These are phyloP conservation scores for Rhodotorula taiwanensis DNA, from an alignment of 768 basidiomycete species.

Conservation along the genomic window DNA sequence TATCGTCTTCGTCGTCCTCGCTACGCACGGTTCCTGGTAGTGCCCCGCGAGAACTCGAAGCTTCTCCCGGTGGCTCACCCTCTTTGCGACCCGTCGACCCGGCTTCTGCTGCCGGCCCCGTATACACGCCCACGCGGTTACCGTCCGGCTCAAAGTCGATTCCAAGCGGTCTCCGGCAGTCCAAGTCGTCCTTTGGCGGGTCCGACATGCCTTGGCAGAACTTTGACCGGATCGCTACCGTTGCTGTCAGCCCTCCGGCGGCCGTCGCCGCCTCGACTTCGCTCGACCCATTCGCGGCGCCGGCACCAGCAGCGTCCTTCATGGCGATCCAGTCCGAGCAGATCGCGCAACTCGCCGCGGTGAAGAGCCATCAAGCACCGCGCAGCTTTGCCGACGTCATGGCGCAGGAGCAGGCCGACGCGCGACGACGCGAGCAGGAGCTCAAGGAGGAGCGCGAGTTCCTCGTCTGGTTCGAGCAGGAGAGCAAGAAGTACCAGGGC, in stretches of 20 bases:
- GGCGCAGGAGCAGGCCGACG: constrained; percentile 33
- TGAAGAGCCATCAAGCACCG: constrained; percentile 27
- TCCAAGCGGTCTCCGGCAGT: neutral
- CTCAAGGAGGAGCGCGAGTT: constrained; percentile 34
- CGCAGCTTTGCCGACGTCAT: constrained; percentile 38
- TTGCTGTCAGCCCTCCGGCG: neutral
- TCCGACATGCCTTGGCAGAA: constrained; percentile 38
- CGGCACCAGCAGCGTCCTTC: constrained; percentile 22
- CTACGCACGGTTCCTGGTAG: neutral
- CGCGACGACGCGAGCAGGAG: constrained; percentile 5
- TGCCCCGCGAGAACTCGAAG: neutral
- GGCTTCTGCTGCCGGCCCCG: constrained; percentile 23
- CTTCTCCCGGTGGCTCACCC: constrained; percentile 12
- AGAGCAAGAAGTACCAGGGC: constrained; percentile 26
- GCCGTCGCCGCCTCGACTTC: constrained; percentile 8
- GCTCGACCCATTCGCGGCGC: constrained; percentile 24
- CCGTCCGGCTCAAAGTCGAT: neutral
- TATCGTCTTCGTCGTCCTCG: neutral
- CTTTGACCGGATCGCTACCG: constrained; percentile 23
- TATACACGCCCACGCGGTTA: constrained; percentile 33
- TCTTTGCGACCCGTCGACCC: constrained; percentile 2
- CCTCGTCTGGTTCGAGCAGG: constrained; percentile 38
- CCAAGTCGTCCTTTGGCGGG: constrained; percentile 23
- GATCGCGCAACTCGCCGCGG: constrained; percentile 21
- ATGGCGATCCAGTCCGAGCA: constrained; percentile 38